Conservation (phyloP, 108 stramenopile genomes). For the Skeletonema potamos region DNA sequence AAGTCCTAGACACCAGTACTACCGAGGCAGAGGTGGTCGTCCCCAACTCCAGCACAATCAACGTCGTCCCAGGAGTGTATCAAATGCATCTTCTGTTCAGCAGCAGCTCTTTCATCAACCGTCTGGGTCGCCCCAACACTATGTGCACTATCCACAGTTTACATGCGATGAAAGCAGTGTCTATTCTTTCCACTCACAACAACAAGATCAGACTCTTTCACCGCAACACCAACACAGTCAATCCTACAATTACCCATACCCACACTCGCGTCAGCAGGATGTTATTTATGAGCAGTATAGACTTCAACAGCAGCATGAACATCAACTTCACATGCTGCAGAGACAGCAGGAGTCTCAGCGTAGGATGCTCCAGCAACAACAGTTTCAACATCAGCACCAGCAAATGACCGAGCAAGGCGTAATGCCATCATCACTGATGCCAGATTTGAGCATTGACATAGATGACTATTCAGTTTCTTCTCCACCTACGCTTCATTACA, state of each 20-base stretch:
- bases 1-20: slow-evolving; percentile 4
- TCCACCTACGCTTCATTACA: not conserved
- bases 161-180: slow-evolving; percentile 17
- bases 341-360: slow-evolving; percentile 39
- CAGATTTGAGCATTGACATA: slow-evolving; percentile 3
- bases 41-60: slow-evolving; percentile 14
- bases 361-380: slow-evolving; percentile 12
- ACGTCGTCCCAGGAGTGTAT: slow-evolving; percentile 1
- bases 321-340: slow-evolving; percentile 50
- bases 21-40: slow-evolving; percentile 4
- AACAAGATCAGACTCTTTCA: slow-evolving; percentile 18
- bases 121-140: not conserved
- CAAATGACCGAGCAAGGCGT: not conserved
- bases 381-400: not conserved
- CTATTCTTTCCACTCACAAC: slow-evolving; percentile 26
- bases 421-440: slow-evolving; percentile 7
- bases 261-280: slow-evolving; percentile 23
- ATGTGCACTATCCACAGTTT: slow-evolving; percentile 25
- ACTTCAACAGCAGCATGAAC: slow-evolving; percentile 56
- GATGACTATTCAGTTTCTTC: slow-evolving; percentile 9
- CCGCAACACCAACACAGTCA: slow-evolving; percentile 1
- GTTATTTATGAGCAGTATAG: slow-evolving; percentile 55
- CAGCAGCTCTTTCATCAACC: slow-evolving; percentile 6
- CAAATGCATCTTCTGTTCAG: slow-evolving; percentile 7
- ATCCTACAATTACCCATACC: slow-evolving; percentile 17